phyloP scores from a whole-genome alignment of 1,284 basidiomycete species.

The Mycena sp. region DNA sequence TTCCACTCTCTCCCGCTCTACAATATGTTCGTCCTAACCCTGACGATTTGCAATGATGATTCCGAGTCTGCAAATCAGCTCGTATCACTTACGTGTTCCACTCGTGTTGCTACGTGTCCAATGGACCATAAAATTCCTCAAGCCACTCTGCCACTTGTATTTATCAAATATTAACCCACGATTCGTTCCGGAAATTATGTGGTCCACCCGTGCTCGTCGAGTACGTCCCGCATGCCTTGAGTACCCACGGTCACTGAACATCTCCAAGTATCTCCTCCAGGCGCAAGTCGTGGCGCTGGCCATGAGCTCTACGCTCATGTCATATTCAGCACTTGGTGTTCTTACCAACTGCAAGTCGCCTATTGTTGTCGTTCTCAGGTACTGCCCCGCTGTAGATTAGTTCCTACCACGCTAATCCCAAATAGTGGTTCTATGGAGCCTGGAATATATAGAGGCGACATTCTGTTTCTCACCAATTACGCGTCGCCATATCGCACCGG shows the following conservation, averaged over 20 bases:
- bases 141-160: no score
- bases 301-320: conserved; percentile 91
- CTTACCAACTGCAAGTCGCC: conserved; percentile 94
- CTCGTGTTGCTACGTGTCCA: no score
- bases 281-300: conserved; percentile 91
- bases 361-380: conserved; percentile 96
- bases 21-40: no score
- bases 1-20: no score
- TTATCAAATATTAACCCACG: no score
- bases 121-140: no score
- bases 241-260: background rate
- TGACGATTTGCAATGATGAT: no score
- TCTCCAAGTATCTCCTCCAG: conserved; percentile 81
- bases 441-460: conserved; percentile 94
- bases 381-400: conserved; percentile 27
- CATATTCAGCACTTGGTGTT: conserved; percentile 94
- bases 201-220: conserved; percentile 63
- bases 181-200: background rate
- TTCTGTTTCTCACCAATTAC: conserved; percentile 92
- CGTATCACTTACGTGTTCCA: no score
- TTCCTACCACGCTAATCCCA: background rate
- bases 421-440: conserved; percentile 97
- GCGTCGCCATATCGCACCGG: conserved; percentile 79
- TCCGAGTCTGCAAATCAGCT: no score
- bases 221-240: conserved; percentile 44